phyloP scores from a whole-genome alignment of 306 rosid species.

The Quercus engelmannii region DNA sequence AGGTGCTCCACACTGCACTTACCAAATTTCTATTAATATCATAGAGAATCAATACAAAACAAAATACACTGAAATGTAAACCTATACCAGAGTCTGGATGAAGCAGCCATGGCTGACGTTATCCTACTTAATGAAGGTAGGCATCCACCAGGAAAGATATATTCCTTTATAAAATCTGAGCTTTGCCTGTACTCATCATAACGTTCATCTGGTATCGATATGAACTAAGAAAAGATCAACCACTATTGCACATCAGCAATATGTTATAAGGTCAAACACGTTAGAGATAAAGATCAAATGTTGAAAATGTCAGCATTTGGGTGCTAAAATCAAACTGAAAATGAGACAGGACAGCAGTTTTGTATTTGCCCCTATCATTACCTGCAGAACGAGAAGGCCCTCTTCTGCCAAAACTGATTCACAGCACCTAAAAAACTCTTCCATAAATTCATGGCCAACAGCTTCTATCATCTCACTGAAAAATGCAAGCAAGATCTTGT shows the following conservation, averaged over 20 bases:
- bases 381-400: slow-evolving; percentile 48
- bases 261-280: no score
- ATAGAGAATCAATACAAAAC: not conserved
- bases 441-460: slow-evolving; percentile 45
- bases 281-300: no score
- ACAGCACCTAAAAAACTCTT: slow-evolving; percentile 38
- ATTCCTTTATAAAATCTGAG: slow-evolving; percentile 51
- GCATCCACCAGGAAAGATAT: slow-evolving; percentile 49
- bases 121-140: slow-evolving; percentile 46
- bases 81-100: slow-evolving; percentile 42
- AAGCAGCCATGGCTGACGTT: slow-evolving; percentile 40
- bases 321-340: not conserved
- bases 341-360: not conserved
- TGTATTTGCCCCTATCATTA: not conserved
- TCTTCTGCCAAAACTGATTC: slow-evolving; percentile 40
- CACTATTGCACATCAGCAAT: no score
- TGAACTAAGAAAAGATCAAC: slow-evolving; percentile 27
- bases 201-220: slow-evolving; percentile 42
- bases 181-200: slow-evolving; percentile 47
- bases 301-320: not conserved
- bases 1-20: slow-evolving; percentile 22
- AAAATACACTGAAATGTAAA: not conserved
- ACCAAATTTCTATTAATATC: not conserved
- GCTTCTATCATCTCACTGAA: slow-evolving; percentile 47
- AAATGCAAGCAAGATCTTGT: no score